A percentile compares a stretch with the other conserved stretches of the same genome.
phyloP scores from a whole-genome alignment of 1,284 basidiomycete species.

The Naganishia cerealis region DNA sequence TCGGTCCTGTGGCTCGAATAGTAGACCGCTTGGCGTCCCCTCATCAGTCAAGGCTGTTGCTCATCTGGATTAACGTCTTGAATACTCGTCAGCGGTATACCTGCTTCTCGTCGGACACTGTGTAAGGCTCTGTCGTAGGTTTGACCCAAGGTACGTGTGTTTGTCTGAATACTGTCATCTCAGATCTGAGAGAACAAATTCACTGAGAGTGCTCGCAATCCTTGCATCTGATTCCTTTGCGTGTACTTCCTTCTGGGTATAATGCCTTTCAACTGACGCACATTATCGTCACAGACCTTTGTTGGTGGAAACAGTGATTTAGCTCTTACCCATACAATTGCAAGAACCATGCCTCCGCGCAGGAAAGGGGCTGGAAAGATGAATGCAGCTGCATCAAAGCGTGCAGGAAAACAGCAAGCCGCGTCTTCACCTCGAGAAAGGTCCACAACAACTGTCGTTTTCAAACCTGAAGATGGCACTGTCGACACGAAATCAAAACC shows the following conservation, averaged over 20 bases:
- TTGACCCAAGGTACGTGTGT: not conserved
- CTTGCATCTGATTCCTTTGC: too few species aligned
- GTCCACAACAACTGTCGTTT: not conserved
- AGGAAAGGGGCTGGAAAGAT: conserved; percentile 4
- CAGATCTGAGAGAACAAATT: not conserved
- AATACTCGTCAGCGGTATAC: too few species aligned
- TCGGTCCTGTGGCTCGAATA: not conserved
- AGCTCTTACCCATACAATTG: not conserved
- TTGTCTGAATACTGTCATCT: not conserved
- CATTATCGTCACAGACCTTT: not conserved
- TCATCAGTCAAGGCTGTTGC: not conserved
- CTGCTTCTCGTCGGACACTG: too few species aligned
- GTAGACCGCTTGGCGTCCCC: not conserved
- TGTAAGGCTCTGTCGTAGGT: not conserved
- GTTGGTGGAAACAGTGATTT: not conserved
- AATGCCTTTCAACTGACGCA: not conserved
- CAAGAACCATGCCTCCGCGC: conserved; percentile 13
- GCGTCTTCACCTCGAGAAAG: not conserved
- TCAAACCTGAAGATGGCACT: not conserved
- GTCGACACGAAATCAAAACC: not conserved
- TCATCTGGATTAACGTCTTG: too few species aligned
- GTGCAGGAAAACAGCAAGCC: not conserved
- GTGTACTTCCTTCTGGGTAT: not conserved
- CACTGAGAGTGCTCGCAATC: not conserved
- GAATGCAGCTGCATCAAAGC: not conserved